A percentile compares a stretch with the other conserved stretches of the same genome.
Conservation (phyloP, 1,284 basidiomycete genomes). For the Trichosporon inkin region DNA sequence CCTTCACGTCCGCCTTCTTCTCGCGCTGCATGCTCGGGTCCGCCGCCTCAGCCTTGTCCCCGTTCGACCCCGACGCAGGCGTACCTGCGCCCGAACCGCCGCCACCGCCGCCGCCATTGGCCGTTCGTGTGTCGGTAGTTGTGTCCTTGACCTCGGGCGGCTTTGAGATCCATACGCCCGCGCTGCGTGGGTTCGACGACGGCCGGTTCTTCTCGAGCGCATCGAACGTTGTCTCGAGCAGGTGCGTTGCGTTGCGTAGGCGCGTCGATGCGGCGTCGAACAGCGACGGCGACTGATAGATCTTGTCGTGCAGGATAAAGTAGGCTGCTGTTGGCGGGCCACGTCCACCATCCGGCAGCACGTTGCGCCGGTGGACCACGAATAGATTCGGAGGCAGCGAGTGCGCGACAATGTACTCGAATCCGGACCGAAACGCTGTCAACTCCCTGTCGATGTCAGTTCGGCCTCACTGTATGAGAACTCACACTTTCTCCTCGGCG, state of each 20-base stretch:
- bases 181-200: slow-evolving; percentile 40
- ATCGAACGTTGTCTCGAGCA: slow-evolving; percentile 37
- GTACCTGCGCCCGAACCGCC: background rate
- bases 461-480: background rate
- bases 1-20: background rate
- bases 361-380: slow-evolving; percentile 39
- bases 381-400: slow-evolving; percentile 41
- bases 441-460: slow-evolving; percentile 29
- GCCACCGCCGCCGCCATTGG: background rate
- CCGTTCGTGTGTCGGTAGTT: background rate
- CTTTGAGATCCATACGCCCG: slow-evolving; percentile 36
- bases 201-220: slow-evolving; percentile 35
- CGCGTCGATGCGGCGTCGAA: slow-evolving; percentile 35
- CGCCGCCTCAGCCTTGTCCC: slow-evolving; percentile 5
- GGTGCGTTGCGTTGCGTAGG: slow-evolving; percentile 29
- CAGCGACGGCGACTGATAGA: slow-evolving; percentile 43
- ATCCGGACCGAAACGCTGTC: slow-evolving; percentile 34
- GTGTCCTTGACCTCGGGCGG: slow-evolving; percentile 14
- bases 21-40: background rate
- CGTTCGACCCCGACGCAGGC: slow-evolving; percentile 3
- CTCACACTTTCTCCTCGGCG: slow-evolving; percentile 43
- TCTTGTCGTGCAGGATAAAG: slow-evolving; percentile 42
- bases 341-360: slow-evolving; percentile 29
- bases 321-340: slow-evolving; percentile 34
- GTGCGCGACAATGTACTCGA: slow-evolving; percentile 46